Evolutionary conservation across 441 rosid genomes (phyloP), one percentile per base, ranked within the genome.

Genomic region (Corymbia calophylla): DNA sequence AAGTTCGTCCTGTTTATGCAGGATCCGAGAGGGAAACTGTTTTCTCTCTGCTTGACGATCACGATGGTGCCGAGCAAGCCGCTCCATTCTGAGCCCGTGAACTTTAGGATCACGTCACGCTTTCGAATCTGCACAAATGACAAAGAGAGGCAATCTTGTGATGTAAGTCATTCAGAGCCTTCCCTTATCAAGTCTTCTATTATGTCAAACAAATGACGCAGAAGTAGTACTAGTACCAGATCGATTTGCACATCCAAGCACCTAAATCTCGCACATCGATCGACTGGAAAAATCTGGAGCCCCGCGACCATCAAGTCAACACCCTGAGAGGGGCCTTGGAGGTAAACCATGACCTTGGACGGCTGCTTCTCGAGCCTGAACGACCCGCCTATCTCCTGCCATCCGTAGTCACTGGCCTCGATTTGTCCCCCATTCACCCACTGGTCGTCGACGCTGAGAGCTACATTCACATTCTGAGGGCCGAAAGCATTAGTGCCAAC

Each of bases 371-470:
- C 99, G 85, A 97, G 94, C 92, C 99, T 94, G 90, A 98, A 96
- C 48, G 99, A 96, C 55, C 98, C 98, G 0, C 96, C 96, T 19
- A 96, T 89, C 92, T 97, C 99, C 81, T 96, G 97, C 99, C 99
- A 98, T 82, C 95, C 93, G 64, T 95, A 97, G 51, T 87, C 93
- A 53, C 48, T 39, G 53, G 93, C 91, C 92, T 98, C 99, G 18
- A 93, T 93, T 88, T 97, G 97, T 87, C 99, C 99, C 27, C 99
- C 99, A 90, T 98, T 96, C 87, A 96, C 97, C 97, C 97, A 98
- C 87, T 96, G 97, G 91, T 35, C 93, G 89, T 98, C 98, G 53
- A 97, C 98, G 56, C 97, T 91, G 68, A 98, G 95, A n/a, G 99
- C 97, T 82, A 97, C 93, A 86, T 95, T 98, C 90, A 98, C 95